Evolutionary conservation across 768 basidiomycete genomes (phyloP).

Genomic region (Tephrocybe sp.): DNA sequence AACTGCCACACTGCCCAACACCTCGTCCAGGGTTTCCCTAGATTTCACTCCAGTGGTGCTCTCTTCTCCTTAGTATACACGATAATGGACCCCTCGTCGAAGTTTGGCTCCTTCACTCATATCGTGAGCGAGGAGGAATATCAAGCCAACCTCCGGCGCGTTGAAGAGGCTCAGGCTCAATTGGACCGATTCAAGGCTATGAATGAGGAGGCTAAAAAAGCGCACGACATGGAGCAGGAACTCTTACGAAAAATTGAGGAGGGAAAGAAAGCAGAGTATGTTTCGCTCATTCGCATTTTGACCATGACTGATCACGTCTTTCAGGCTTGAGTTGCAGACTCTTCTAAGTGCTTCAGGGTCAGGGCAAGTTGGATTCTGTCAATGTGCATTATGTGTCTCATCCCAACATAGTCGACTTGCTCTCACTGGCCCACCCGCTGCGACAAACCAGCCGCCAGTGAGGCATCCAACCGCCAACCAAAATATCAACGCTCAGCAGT

Average conservation of each 20-base stretch:
- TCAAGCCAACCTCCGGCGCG: slow-evolving; percentile 22
- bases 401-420: background rate
- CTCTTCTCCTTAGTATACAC: background rate
- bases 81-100: too few species aligned
- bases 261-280: slow-evolving; percentile 20
- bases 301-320: slow-evolving; percentile 1
- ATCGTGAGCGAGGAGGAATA: slow-evolving; percentile 29
- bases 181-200: slow-evolving; percentile 28
- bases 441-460: background rate
- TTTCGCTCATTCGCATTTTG: background rate
- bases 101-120: background rate
- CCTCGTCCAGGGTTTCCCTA: too few species aligned
- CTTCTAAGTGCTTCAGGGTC: background rate
- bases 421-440: slow-evolving; percentile 2
- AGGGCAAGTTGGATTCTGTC: background rate
- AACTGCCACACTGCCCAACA: too few species aligned
- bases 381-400: background rate
- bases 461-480: background rate
- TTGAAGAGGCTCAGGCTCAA: slow-evolving; percentile 30
- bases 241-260: slow-evolving; percentile 15
- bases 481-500: background rate
- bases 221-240: slow-evolving; percentile 17
- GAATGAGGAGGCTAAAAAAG: slow-evolving; percentile 40
- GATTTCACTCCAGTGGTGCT: too few species aligned
- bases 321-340: slow-evolving; percentile 12